These are phyloP conservation scores for Schizopora paradoxa DNA, from an alignment of 1,284 basidiomycete species.

Conservation along the genomic window DNA sequence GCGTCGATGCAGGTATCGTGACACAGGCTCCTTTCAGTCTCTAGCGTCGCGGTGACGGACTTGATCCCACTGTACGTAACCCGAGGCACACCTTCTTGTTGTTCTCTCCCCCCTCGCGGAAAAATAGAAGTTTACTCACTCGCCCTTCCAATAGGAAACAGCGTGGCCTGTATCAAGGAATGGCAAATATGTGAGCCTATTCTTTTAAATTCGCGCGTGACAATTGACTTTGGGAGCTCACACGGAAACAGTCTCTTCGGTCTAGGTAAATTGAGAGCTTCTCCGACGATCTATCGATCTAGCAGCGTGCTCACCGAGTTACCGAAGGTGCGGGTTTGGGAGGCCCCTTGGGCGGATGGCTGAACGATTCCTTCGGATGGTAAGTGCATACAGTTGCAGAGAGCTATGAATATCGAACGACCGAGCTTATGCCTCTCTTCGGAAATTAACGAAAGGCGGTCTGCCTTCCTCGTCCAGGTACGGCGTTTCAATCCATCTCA, in stretches of 20 bases:
- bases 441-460: constrained; percentile 42
- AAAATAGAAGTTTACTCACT: not conserved
- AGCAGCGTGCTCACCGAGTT: not conserved
- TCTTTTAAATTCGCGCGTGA: not conserved
- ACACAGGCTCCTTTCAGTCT: constrained; percentile 42
- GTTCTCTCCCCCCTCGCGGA: constrained; percentile 10
- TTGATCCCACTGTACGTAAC: constrained; percentile 71
- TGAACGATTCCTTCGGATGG: constrained; percentile 83
- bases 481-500: constrained; percentile 19
- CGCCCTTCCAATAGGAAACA: constrained; percentile 52
- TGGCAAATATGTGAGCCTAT: constrained; percentile 56
- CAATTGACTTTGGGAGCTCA: constrained; percentile 2
- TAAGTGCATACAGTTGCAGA: constrained; percentile 31
- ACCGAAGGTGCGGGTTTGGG: constrained; percentile 61
- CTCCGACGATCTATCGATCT: constrained; percentile 1
- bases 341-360: constrained; percentile 84
- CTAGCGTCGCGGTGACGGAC: constrained; percentile 72
- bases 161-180: constrained; percentile 84
- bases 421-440: too few species aligned
- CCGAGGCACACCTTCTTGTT: constrained; percentile 10
- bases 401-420: not conserved
- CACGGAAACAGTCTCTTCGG: constrained; percentile 56
- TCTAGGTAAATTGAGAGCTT: constrained; percentile 37
- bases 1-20: constrained; percentile 14
- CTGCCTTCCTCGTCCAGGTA: constrained; percentile 66